Evolutionary conservation across 345 rosid species (phyloP).

Genomic region (Streptanthus diversifolius): DNA sequence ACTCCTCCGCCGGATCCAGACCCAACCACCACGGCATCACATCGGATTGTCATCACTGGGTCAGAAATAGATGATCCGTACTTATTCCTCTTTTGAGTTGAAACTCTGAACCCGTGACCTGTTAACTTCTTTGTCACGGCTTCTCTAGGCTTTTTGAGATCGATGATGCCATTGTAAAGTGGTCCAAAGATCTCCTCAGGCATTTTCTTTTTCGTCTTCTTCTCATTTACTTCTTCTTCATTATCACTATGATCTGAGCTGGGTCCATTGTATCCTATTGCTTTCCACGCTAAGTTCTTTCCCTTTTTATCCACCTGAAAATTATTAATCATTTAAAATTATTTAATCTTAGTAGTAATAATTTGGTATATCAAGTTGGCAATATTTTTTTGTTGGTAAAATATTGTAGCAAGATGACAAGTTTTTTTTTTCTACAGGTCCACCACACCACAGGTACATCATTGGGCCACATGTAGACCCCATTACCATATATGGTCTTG

Average conservation of each 20-base stretch:
- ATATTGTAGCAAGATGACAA: not conserved
- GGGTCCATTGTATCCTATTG: conserved; percentile 69
- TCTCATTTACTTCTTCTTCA: conserved; percentile 9
- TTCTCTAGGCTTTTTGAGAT: conserved; percentile 47
- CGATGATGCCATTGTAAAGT: conserved; percentile 48
- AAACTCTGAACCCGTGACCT: conserved; percentile 43
- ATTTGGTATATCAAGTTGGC: conserved; percentile 5
- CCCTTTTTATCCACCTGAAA: conserved; percentile 56
- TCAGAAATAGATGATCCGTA: conserved; percentile 4
- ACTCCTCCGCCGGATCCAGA: conserved; percentile 86
- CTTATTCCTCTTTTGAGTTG: conserved; percentile 17
- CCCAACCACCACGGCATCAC: conserved; percentile 83
- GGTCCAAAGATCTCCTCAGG: conserved; percentile 55
- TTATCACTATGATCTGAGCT: conserved; percentile 43
- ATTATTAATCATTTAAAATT: not conserved
- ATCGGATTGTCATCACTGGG: conserved; percentile 49
- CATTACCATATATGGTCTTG: not conserved
- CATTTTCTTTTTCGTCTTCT: conserved; percentile 29
- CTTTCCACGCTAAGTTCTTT: conserved; percentile 62
- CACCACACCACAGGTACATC: conserved; percentile 22
- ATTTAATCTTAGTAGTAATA: not conserved
- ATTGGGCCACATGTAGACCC: not conserved
- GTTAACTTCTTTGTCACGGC: conserved; percentile 39
- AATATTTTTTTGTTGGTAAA: not conserved
- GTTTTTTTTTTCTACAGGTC: conserved; percentile 3